Evolutionary conservation across 1,139 yeast genomes (phyloP).

Genomic region (Debaryomycetaceae sp.): DNA sequence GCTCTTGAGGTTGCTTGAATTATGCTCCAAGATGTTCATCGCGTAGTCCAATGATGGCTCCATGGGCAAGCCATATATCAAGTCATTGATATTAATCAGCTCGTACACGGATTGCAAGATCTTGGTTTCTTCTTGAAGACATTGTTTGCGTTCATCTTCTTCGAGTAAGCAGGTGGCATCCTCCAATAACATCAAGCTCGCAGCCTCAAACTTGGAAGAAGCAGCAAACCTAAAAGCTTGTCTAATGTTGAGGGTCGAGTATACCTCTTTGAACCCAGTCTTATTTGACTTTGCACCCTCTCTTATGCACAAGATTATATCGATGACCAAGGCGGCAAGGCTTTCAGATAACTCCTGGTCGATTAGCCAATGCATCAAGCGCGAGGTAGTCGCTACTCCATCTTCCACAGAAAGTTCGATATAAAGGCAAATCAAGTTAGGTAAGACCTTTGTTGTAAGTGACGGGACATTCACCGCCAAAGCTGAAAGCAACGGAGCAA

Average conservation of each 20-base stretch:
- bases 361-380: no score
- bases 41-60: slow-evolving; percentile 52
- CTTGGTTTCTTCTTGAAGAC: slow-evolving; percentile 13
- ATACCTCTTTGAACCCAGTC: slow-evolving; percentile 30
- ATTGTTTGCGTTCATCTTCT: not conserved
- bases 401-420: slow-evolving; percentile 15
- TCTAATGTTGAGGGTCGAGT: slow-evolving; percentile 27
- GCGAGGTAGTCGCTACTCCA: slow-evolving; percentile 11
- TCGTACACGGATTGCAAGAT: slow-evolving; percentile 40
- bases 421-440: slow-evolving; percentile 21
- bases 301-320: slow-evolving; percentile 40
- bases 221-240: slow-evolving; percentile 33
- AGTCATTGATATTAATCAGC: slow-evolving; percentile 55
- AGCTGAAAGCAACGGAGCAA: slow-evolving; percentile 21
- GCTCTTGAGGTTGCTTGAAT: slow-evolving; percentile 36
- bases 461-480: slow-evolving; percentile 20
- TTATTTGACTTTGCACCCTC: slow-evolving; percentile 34
- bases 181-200: slow-evolving; percentile 55
- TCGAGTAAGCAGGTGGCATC: slow-evolving; percentile 24
- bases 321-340: slow-evolving; percentile 25
- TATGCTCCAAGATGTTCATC: slow-evolving; percentile 33
- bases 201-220: slow-evolving; percentile 25
- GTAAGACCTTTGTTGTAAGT: slow-evolving; percentile 21
- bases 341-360: not conserved
- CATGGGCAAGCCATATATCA: slow-evolving; percentile 59